Base-by-base conservation (phyloP, 257 asterid species). In the Mentha longifolia region DNA sequence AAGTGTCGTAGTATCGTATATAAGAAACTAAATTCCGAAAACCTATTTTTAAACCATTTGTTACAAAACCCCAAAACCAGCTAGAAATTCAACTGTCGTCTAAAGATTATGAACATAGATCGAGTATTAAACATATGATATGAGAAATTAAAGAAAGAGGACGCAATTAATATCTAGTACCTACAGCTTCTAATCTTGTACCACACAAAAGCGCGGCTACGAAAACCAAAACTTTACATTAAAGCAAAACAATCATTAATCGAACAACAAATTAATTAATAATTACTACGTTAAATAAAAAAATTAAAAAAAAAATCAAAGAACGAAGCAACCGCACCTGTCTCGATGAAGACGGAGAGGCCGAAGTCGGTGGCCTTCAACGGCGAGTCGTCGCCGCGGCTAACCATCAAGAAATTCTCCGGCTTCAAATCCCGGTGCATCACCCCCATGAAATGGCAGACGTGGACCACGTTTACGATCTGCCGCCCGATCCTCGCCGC, bases 391-490 rank as follows among this genome's bases (percentile, higher is more conserved):
- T 82, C 78, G 5, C 75, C 85, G 16, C 65, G 56, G 30, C 78
- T 84, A 0, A 80, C 89, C 84, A 85, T 72, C 85, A 88, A 79
- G 84, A 88, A 88, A 71, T 88, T 88, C 87, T 88, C 95, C 0
- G 95, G 95, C 79, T 88, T 85, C 19, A 85, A 76, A 33, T 87
- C 94, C 19, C 94, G 75, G 70, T 87, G 94, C 83, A 87, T 85
- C 4, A 87, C 94, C 5, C 95, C 95, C 95, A 88, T 88, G 73
- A 88, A 85, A 78, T 88, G 91, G 6, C 89, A 88, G 4, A 78
- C 95, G 57, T 85, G 88, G 43, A 88, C 95, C 65, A 88, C 95
- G 67, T 88, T 88, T 61, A 88, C 89, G 33, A 88, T 68, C 81
- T 88, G 95, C 11, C 91, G 63, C 45, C 95, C 95, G 5, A 88